Evolutionary conservation across 345 rosid genomes (phyloP).

Genomic region (Camelina laxa): DNA sequence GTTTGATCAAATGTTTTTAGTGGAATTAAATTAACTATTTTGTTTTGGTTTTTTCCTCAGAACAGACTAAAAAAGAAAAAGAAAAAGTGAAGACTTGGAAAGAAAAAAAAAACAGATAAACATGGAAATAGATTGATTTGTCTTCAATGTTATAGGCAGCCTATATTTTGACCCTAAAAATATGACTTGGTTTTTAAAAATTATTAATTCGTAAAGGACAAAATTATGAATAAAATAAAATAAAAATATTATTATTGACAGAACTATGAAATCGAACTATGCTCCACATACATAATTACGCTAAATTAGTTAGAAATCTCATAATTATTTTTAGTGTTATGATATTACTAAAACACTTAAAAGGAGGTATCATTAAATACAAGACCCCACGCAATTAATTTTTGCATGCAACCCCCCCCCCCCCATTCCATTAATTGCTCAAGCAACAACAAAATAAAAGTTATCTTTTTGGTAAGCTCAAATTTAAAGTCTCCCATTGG

Average conservation of each 20-base stretch:
- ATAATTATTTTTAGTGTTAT: no score
- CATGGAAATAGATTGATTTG: background rate
- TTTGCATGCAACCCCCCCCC: conserved; percentile 40
- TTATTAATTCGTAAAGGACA: no score
- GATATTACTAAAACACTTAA: no score
- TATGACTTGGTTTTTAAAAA: no score
- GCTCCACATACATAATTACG: no score
- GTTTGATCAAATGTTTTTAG: background rate
- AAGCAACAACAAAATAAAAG: background rate
- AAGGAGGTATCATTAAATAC: background rate
- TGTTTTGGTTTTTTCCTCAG: background rate
- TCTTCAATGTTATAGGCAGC: background rate
- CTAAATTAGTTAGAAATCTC: no score
- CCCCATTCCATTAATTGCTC: conserved; percentile 24
- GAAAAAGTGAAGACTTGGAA: conserved; percentile 11
- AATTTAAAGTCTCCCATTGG: conserved; percentile 40
- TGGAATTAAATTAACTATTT: background rate
- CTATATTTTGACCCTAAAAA: background rate
- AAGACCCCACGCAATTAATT: conserved; percentile 37
- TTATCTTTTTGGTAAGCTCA: conserved; percentile 42
- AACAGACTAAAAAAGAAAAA: conserved; percentile 2
- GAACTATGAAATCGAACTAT: no score
- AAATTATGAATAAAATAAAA: no score
- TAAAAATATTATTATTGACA: no score
- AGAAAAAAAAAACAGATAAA: background rate